Base-by-base conservation (phyloP, 257 asterid species). In the Solanum clarkiae region DNA sequence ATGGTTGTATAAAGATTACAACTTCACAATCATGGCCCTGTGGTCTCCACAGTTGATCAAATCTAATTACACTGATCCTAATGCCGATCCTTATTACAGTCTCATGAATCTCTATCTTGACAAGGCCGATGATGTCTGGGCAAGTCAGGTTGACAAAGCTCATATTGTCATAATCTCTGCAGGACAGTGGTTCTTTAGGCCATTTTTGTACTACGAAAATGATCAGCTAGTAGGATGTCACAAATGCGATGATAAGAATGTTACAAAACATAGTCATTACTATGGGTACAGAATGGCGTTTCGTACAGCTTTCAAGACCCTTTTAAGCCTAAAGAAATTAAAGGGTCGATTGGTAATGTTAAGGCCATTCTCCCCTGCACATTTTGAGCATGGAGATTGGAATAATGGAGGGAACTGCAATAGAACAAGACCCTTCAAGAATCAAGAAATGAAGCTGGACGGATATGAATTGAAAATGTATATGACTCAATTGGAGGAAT, bases 301-400 rank as follows among this genome's bases (percentile, higher is more conserved):
- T 62, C 89, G 90, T 6, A 90, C 95, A 69, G 86, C 95, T 44
- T 87, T 87, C 66, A 85, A 56, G 86, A 81, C 86, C 1, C 40
- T 87, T 51, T 18, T 71, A 60, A 85, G 56, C 56, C 81, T 8
- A 44, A 9, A 80, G 45, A 62, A 32, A 4, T 88, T 80, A 86
- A 69, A 20, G 32, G 92, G 91, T 10, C 63, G 83, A 32, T 68
- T 89, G 47, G 80, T 84, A 63, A 81, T 91, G 65, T 47, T 93
- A 54, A 90, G 97, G 26, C 90, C 97, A 59, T 91, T 85, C 68
- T 88, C 95, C 47, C 97, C 97, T 55, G 86, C 92, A 82, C 97
- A 93, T 69, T 92, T 90, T 86, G 97, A 92, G 82, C 65, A 84
- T 15, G 97, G 95, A 20, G 82, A 40, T 16, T 93, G 95, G 95